These are phyloP conservation scores for Astrothelium macrocarpum DNA, from an alignment of 495 filamentous ascomycete genomes.

Conservation along the genomic window DNA sequence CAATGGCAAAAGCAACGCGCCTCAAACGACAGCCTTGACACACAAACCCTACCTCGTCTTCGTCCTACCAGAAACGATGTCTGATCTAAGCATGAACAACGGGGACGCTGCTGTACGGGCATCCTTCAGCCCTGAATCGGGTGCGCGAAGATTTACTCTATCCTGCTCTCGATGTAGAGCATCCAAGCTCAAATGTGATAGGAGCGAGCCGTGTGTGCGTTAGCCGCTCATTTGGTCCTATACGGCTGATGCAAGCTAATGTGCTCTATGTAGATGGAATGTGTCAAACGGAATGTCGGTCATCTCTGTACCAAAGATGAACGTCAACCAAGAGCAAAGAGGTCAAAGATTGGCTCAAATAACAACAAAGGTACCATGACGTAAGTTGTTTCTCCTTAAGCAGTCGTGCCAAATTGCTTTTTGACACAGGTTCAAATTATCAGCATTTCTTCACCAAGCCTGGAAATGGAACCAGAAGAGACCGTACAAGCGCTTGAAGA, in stretches of 20 bases:
- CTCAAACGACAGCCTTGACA: too few species aligned
- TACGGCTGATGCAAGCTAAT: background rate
- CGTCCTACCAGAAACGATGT: background rate
- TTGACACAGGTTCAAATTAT: background rate
- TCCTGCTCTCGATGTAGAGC: slow-evolving; percentile 27
- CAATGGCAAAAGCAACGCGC: too few species aligned
- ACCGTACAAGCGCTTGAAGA: background rate
- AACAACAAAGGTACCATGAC: background rate
- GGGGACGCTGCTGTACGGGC: background rate
- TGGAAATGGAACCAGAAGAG: background rate
- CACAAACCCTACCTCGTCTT: background rate
- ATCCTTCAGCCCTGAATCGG: background rate
- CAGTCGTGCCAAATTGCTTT: background rate
- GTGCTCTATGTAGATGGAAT: slow-evolving; percentile 18
- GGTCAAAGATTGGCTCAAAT: background rate
- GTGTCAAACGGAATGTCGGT: slow-evolving; percentile 22
- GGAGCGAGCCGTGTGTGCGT: slow-evolving; percentile 27
- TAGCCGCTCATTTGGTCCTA: slow-evolving; percentile 11
- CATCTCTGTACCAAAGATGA: slow-evolving; percentile 26
- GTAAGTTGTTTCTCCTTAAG: background rate
- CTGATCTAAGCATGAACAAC: background rate
- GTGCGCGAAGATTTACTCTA: slow-evolving; percentile 16
- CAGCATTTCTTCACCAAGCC: background rate
- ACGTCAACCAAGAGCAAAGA: slow-evolving; percentile 23
- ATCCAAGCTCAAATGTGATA: slow-evolving; percentile 28